Evolutionary conservation across 2,329 filamentous ascomycete genomes (phyloP), one percentile per base, ranked within the genome.

Genomic region (Aureobasidium vineae): DNA sequence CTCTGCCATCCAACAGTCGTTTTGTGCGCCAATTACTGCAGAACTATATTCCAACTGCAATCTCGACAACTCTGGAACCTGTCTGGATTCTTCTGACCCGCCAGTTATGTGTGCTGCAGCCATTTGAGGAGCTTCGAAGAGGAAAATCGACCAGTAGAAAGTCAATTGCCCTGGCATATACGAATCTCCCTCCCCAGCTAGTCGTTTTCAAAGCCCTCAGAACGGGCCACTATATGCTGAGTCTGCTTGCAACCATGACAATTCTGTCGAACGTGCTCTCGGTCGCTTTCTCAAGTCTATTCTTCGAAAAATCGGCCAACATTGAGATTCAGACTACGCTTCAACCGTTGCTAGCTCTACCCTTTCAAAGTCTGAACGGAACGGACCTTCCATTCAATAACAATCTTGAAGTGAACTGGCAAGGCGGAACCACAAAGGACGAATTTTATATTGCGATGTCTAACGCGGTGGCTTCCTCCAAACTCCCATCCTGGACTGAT

Each of bases 11-110:
- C 0, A 53, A 71, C 0, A 76, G 72, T 21, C 71, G 68, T 0
- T 70, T 81, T 33, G 72, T 80, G 0, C 73, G 75, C 15, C 78
- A 82, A 38, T 52, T 82, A 0, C 33, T 82, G 0, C 75, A 79
- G 54, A 81, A 80, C 60, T 87, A 86, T 57, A 73, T 87, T 0
- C 85, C 85, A 0, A 86, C 83, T 0, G 76, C 79, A 0, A 75
- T 87, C 3, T 82, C 84, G 0, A 87, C 85, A 0, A 60, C 86
- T 0, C 75, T 87, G 0, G 86, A 88, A 45, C 85, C 86, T 0
- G 78, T 84, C 1, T 86, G 86, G 82, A 74, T 85, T 0, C 70
- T 87, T 0, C 66, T 88, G 0, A 87, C 85, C 53, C 77, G 85
- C 0, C 61, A 83, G 0, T 69, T 86, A 0, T 86, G 84, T 47